Base-by-base conservation (phyloP, 495 filamentous ascomycete genomes). In the Penicillium verhagenii region DNA sequence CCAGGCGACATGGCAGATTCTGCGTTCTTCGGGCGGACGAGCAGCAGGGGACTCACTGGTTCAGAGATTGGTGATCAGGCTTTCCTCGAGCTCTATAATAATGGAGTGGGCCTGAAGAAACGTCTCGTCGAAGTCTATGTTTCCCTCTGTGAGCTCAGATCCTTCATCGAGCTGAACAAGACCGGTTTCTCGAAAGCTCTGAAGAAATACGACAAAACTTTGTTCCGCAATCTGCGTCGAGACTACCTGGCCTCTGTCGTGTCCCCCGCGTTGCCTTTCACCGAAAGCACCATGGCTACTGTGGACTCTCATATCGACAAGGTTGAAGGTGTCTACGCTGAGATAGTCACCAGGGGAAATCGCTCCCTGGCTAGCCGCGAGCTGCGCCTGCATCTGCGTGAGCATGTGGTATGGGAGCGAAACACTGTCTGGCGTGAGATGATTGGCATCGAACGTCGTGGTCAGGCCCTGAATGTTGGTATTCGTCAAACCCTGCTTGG, bases 351-450 rank as follows among this genome's bases (percentile, higher is more conserved):
- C 0, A 80, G 88, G 47, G 91, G 90, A 10, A 88, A 97, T 60
- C 67, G 87, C 5, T 72, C 78, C 18, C 69, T 84, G 11, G 94
- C 94, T 2, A 87, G 80, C 47, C 86, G 88, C 48, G 94, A 97
- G 62, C 79, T 99, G 38, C 82, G 94, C 40, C 84, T 96, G 19
- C 91, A 99, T 68, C 78, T 99, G 25, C 79, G 94, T 60, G 94
- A 99, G 70, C 94, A 99, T 74, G 93, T 99, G 16, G 92, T 97
- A 28, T 99, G 95, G 95, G 94, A 99, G 64, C 82, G 94, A 43
- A 99, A 99, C 61, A 99, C 94, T 0, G 94, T 99, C 4, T 99
- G 94, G 94, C 78, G 95, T 69, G 94, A 99, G 58, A 93, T 99
- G 84, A 99, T 99, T 64, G 94, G 93, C 50, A 90, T 99, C 56